Base-by-base conservation (phyloP, 176 grass and related monocot genomes). In the Musa acuminata region DNA sequence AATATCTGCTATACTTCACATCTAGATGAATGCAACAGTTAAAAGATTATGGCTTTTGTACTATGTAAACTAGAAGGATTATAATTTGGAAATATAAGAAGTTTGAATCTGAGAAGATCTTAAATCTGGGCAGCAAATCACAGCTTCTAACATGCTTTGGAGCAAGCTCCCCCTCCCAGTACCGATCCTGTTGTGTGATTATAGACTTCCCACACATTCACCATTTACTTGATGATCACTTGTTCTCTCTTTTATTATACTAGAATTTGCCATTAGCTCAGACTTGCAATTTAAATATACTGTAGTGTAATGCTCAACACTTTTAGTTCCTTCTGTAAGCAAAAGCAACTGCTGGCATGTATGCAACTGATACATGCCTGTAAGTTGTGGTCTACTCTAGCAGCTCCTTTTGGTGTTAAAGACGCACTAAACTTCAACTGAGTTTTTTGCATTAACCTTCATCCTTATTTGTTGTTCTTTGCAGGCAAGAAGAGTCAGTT, bases 401-500 rank as follows among this genome's bases (percentile, higher is more conserved):
- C 9, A 69, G 11, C 35, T 70, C 8, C 35, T 50, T 49, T 20
- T 70, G 43, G 1, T 49, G 20, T 8, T 1, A 5, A 14, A 57
- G 54, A 59, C 3, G 4, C 29, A 35, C 29, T 20, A 19, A 50
- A 8, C 2, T 51, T 70, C 35, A n/a, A 8, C 43, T 4, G 1
- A 51, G 8, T 51, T 65, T 0, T 11, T 8, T 65, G 62, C 8
- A 19, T 60, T 60, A 60, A n/a, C 14, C 13, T 26, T 8, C 26
- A n/a, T 70, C 2, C 17, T 11, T 19, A 17, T 49, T 13, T 55
- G 58, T 62, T 64, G 1, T 11, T 72, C 51, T 77, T 63, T 59
- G 23, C 76, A 92, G 89, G 81, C 89, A 90, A 87, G 92, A 92
- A 53, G 92, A 96, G 52, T 69, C 87, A 17, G 81, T 81, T 67